Evolutionary conservation across 2,329 filamentous ascomycete genomes (phyloP).

Genomic region (Passalora sequoiae): DNA sequence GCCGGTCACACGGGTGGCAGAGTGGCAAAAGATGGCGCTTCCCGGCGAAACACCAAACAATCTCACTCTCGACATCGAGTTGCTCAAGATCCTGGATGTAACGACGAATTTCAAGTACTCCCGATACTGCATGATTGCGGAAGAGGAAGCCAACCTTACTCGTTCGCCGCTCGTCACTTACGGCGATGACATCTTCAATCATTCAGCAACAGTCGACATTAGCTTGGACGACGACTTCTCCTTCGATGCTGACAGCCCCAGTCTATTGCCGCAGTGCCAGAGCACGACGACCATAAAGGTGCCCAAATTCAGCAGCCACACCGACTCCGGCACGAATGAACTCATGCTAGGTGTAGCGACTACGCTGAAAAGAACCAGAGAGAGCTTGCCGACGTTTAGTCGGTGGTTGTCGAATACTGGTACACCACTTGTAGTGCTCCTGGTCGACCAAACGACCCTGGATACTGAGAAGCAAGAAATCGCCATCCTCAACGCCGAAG

Average conservation of each 20-base stretch:
- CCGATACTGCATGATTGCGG: slow-evolving; percentile 18
- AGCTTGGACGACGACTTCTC: slow-evolving; percentile 12
- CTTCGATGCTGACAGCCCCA: slow-evolving; percentile 7
- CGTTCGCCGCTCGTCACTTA: slow-evolving; percentile 17
- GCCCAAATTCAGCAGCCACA: slow-evolving; percentile 16
- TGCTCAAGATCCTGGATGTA: slow-evolving; percentile 17
- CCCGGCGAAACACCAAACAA: slow-evolving; percentile 9
- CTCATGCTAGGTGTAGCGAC: slow-evolving; percentile 27
- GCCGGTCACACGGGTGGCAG: slow-evolving; percentile 3
- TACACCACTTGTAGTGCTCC: slow-evolving; percentile 23
- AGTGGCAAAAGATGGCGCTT: slow-evolving; percentile 13
- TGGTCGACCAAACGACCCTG: slow-evolving; percentile 22
- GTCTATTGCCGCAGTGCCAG: slow-evolving; percentile 18
- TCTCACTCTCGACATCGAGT: slow-evolving; percentile 18
- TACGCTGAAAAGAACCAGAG: slow-evolving; percentile 19
- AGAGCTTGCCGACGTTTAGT: slow-evolving; percentile 23
- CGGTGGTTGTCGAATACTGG: slow-evolving; percentile 26
- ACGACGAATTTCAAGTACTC: slow-evolving; percentile 18
- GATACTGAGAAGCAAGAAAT: slow-evolving; percentile 13
- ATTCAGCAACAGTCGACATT: slow-evolving; percentile 8
- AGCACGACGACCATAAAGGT: slow-evolving; percentile 16
- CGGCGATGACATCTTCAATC: slow-evolving; percentile 7
- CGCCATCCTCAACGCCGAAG: slow-evolving; percentile 8
- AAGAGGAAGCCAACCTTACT: slow-evolving; percentile 11
- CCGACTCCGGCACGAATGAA: slow-evolving; percentile 13